Evolutionary conservation across 345 rosid genomes (phyloP).

Genomic region (Theobroma cacao): DNA sequence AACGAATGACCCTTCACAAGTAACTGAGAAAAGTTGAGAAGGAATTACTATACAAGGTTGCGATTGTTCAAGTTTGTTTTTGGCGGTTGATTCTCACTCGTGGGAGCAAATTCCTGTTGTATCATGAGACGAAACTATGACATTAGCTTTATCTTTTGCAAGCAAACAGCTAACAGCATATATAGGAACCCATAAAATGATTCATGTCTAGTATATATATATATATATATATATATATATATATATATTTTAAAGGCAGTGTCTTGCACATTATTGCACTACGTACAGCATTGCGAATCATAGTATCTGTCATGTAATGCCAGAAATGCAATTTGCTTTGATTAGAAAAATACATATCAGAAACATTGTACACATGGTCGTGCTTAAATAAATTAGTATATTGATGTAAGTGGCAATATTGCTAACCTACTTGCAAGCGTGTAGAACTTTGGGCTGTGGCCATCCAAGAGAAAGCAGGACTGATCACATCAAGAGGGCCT

Average conservation of each 20-base stretch:
- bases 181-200: too few relatives aligned
- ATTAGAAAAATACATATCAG: slow-evolving; percentile 6
- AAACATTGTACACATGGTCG: slow-evolving; percentile 9
- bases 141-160: background rate
- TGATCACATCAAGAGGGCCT: slow-evolving; percentile 24
- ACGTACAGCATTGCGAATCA: background rate
- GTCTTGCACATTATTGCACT: background rate
- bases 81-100: too few relatives aligned
- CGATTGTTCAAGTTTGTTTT: too few relatives aligned
- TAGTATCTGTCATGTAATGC: slow-evolving; percentile 10
- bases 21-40: background rate
- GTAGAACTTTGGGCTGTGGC: slow-evolving; percentile 15
- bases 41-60: too few relatives aligned
- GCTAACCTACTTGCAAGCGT: background rate
- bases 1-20: too few relatives aligned
- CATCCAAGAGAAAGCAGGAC: slow-evolving; percentile 27
- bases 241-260: too few relatives aligned
- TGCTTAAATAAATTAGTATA: slow-evolving; percentile 9
- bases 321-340: slow-evolving; percentile 17
- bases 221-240: too few relatives aligned
- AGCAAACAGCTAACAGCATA: background rate
- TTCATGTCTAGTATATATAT: background rate
- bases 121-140: background rate
- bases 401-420: background rate
- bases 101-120: background rate